Evolutionary conservation across 371 early-diverging fungal genomes (phyloP).

Genomic region (Mortierella sp.): DNA sequence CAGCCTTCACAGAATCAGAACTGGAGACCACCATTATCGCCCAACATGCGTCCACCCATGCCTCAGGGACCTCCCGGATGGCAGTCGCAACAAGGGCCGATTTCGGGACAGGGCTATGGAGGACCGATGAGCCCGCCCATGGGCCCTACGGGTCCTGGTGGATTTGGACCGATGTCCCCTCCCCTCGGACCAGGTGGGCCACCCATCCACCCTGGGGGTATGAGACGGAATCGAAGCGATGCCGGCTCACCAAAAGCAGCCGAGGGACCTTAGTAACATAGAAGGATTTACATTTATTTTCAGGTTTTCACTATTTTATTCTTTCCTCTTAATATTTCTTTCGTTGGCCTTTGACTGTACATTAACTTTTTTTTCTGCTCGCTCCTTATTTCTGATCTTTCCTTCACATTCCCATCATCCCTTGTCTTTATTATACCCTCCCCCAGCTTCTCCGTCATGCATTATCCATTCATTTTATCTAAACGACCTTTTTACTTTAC

Average conservation of each 20-base stretch:
- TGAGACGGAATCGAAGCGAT: constrained; percentile 19
- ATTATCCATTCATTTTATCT: neutral
- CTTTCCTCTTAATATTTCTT: constrained; percentile 1
- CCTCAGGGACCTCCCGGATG: neutral
- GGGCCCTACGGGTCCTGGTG: neutral
- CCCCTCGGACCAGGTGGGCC: constrained; percentile 18
- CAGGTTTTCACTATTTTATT: too few relatives aligned
- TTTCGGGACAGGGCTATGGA: constrained; percentile 1
- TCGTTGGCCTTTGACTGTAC: neutral
- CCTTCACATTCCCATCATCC: too few relatives aligned
- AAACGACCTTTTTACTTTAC: too few relatives aligned
- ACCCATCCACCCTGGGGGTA: constrained; percentile 25
- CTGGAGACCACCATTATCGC: constrained; percentile 2
- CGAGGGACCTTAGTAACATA: neutral
- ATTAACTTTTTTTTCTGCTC: neutral
- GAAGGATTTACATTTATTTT: neutral
- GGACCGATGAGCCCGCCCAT: constrained; percentile 1
- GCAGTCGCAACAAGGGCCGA: constrained; percentile 7
- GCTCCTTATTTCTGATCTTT: too few relatives aligned
- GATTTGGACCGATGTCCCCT: neutral
- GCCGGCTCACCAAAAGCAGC: too few relatives aligned
- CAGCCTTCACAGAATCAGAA: constrained; percentile 5
- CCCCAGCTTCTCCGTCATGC: neutral
- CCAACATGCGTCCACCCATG: constrained; percentile 22
- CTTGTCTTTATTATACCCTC: constrained; percentile 8